These are phyloP conservation scores for Juglanconis sp. DNA, from an alignment of 2,329 filamentous ascomycete genomes.

Conservation along the genomic window DNA sequence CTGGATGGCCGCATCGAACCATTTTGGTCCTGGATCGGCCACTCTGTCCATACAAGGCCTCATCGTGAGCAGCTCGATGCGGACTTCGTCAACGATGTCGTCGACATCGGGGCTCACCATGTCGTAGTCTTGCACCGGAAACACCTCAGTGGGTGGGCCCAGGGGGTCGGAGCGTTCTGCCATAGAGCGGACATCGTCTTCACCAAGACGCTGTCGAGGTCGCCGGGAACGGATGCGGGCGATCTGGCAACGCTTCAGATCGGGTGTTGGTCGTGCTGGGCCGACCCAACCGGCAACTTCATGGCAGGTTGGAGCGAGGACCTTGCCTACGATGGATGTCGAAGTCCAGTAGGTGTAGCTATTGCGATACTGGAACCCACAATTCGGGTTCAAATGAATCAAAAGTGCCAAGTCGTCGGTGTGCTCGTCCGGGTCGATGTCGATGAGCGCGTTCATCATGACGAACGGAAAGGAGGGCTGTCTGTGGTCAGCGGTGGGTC, in stretches of 20 bases:
- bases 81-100: conserved; percentile 61
- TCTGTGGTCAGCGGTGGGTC: neutral
- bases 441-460: conserved; percentile 75
- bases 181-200: conserved; percentile 64
- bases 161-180: conserved; percentile 65
- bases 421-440: conserved; percentile 67
- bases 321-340: conserved; percentile 70
- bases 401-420: conserved; percentile 64
- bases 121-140: conserved; percentile 66
- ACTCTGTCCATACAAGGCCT: conserved; percentile 37
- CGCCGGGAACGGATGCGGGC: conserved; percentile 62
- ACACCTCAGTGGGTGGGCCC: conserved; percentile 59
- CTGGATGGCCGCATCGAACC: conserved; percentile 59
- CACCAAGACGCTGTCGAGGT: conserved; percentile 53
- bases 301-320: conserved; percentile 68
- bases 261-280: conserved; percentile 64
- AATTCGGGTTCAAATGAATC: conserved; percentile 64
- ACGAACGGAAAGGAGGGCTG: conserved; percentile 66
- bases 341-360: conserved; percentile 76
- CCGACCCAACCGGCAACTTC: conserved; percentile 73
- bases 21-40: conserved; percentile 32
- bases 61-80: conserved; percentile 66
- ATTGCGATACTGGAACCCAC: conserved; percentile 72
- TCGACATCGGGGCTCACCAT: conserved; percentile 56
- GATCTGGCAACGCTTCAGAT: conserved; percentile 67